Conservation (phyloP, 2,329 filamentous ascomycete genomes). For the Talaromyces sp. region DNA sequence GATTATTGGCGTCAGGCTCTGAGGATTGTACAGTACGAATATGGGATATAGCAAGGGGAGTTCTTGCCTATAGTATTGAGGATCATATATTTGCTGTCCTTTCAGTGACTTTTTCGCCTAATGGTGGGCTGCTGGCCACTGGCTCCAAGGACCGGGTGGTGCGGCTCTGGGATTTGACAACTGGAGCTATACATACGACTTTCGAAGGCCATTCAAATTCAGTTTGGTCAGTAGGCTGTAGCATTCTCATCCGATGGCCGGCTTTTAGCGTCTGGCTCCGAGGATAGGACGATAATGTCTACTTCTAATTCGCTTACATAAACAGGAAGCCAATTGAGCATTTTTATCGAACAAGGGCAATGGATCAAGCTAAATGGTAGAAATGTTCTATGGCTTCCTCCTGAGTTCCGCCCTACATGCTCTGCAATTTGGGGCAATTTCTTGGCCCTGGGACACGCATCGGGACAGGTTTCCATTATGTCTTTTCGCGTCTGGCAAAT, state of each 20-base stretch:
- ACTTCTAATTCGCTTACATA: conserved; percentile 3
- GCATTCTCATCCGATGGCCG: conserved; percentile 26
- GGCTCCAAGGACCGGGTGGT: background rate
- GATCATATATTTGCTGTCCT: background rate
- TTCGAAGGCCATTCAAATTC: conserved; percentile 2
- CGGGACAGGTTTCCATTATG: conserved; percentile 17
- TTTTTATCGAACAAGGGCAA: background rate
- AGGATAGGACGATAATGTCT: conserved; percentile 18
- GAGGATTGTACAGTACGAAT: conserved; percentile 9
- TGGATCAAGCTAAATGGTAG: conserved; percentile 13
- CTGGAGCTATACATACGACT: conserved; percentile 9
- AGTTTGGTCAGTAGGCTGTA: conserved; percentile 10
- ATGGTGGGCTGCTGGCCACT: background rate
- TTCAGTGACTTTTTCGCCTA: background rate
- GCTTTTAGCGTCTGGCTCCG: conserved; percentile 20
- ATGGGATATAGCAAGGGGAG: conserved; percentile 8
- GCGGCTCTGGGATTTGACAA: conserved; percentile 15
- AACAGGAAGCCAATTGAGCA: background rate
- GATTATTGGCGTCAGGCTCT: conserved; percentile 22
- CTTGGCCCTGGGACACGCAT: conserved; percentile 16
- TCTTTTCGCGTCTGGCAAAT: no score
- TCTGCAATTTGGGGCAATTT: conserved; percentile 6
- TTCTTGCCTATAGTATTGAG: background rate
- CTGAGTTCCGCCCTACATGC: conserved; percentile 15
- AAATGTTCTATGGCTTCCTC: conserved; percentile 21